A percentile compares a stretch with the other conserved stretches of the same genome.
Conservation (phyloP, 371 early-diverging fungal species). For the Rhizomucor miehei region DNA sequence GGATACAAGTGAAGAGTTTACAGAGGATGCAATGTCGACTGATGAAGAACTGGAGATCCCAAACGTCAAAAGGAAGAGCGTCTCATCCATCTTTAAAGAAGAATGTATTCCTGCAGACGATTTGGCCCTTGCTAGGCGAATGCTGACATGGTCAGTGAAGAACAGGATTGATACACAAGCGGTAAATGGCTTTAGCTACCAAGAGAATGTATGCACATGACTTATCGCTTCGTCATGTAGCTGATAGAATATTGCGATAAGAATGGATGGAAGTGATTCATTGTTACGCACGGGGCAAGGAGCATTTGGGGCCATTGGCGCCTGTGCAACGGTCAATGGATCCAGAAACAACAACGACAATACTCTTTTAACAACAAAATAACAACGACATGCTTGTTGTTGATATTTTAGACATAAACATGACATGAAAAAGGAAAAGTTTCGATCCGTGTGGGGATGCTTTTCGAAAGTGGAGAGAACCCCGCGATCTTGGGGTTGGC, state of each 20-base stretch:
- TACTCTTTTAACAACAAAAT: too few species aligned
- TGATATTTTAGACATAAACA: too few species aligned
- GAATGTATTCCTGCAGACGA: neutral
- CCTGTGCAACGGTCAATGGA: too few species aligned
- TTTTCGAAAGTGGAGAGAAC: constrained; percentile 1
- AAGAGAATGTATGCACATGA: neutral
- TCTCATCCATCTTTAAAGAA: too few species aligned
- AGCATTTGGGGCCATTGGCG: too few species aligned
- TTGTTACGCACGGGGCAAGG: too few species aligned
- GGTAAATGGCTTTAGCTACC: constrained; percentile 7
- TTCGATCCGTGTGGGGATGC: neutral
- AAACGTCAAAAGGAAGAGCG: too few species aligned
- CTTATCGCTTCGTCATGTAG: neutral
- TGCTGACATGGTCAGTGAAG: constrained; percentile 37
- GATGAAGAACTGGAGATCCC: neutral
- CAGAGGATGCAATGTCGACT: constrained; percentile 5
- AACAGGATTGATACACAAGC: constrained; percentile 19
- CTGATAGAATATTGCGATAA: too few species aligned
- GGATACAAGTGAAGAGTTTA: constrained; percentile 16
- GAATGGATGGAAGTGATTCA: too few species aligned
- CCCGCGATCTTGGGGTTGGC: constrained; percentile 4
- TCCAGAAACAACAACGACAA: too few species aligned
- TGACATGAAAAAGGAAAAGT: neutral
- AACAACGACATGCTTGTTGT: too few species aligned
- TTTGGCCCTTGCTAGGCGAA: constrained; percentile 9